Percentiles rank a stretch among this genome's conserved stretches.
phyloP scores from a whole-genome alignment of 768 basidiomycete species.

The Dioszegia crocea region DNA sequence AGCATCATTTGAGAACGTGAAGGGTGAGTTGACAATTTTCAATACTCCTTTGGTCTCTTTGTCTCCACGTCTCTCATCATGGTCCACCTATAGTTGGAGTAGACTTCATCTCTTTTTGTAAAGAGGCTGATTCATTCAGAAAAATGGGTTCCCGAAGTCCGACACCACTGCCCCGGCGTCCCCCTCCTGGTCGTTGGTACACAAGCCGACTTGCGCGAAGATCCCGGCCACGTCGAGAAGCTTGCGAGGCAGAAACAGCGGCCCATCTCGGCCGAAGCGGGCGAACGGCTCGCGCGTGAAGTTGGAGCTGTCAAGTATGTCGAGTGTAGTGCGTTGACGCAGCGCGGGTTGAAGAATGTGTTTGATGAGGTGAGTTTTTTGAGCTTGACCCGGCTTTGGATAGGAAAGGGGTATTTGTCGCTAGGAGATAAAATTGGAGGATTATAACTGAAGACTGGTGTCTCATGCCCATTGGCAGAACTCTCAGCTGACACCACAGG shows the following conservation, averaged over 20 bases:
- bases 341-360: slow-evolving; percentile 99
- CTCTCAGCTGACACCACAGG: slow-evolving; percentile 52
- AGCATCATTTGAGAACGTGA: slow-evolving; percentile 99
- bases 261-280: slow-evolving; percentile 80
- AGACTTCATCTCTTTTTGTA: too few species aligned
- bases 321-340: slow-evolving; percentile 97
- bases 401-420: neutral
- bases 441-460: neutral
- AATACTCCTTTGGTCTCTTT: too few species aligned
- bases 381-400: neutral
- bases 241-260: slow-evolving; percentile 92
- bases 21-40: slow-evolving; percentile 54
- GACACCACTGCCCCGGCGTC: slow-evolving; percentile 95
- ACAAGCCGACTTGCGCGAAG: slow-evolving; percentile 94
- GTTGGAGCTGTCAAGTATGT: slow-evolving; percentile 98
- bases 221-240: slow-evolving; percentile 88
- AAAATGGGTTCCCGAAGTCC: slow-evolving; percentile 99
- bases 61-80: too few species aligned
- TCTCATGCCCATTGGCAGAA: neutral
- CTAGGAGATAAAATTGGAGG: neutral
- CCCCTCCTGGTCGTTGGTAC: slow-evolving; percentile 97
- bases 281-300: slow-evolving; percentile 92
- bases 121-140: slow-evolving; percentile 47
- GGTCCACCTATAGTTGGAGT: too few species aligned
- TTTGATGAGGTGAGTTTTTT: slow-evolving; percentile 84